phyloP scores from a whole-genome alignment of 2,329 filamentous ascomycete genomes.

The Ophiosphaerella narmari region DNA sequence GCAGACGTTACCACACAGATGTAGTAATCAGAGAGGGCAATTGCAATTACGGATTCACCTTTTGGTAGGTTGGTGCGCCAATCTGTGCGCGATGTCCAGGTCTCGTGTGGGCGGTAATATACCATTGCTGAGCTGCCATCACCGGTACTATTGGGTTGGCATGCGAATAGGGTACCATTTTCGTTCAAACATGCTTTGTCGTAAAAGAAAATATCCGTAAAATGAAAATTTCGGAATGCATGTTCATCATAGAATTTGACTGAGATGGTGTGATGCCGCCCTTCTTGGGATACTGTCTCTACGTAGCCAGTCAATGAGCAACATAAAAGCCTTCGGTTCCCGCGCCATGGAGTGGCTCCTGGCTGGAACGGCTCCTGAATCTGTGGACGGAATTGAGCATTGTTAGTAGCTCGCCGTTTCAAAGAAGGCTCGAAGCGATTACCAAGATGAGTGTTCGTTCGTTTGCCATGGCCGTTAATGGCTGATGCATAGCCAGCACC shows the following conservation, averaged over 20 bases:
- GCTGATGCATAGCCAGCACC: conserved; percentile 79
- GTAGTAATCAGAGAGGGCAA: conserved; percentile 90
- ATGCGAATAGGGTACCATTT: conserved; percentile 83
- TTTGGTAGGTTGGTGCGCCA: conserved; percentile 87
- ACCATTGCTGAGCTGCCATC: conserved; percentile 71
- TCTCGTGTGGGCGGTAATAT: conserved; percentile 97
- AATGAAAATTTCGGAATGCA: conserved; percentile 91
- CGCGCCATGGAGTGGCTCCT: conserved; percentile 93
- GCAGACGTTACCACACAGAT: conserved; percentile 84
- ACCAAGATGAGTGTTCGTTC: conserved; percentile 56
- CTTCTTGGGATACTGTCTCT: conserved; percentile 96
- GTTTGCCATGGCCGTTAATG: conserved; percentile 67
- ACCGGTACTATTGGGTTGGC: conserved; percentile 60
- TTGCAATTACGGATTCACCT: conserved; percentile 83
- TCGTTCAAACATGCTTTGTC: conserved; percentile 93
- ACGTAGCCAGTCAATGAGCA: conserved; percentile 93
- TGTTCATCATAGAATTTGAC: conserved; percentile 98
- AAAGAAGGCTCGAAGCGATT: conserved; percentile 49
- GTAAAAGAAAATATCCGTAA: conserved; percentile 93
- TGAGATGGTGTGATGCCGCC: conserved; percentile 83
- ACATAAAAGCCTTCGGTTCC: conserved; percentile 90
- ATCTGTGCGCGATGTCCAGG: conserved; percentile 88
- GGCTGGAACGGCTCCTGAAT: conserved; percentile 89
- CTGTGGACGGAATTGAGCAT: conserved; percentile 61
- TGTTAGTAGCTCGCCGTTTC: conserved; percentile 58